Evolutionary conservation across 148 eudicot species (phyloP).

Genomic region (Beta vulgaris): DNA sequence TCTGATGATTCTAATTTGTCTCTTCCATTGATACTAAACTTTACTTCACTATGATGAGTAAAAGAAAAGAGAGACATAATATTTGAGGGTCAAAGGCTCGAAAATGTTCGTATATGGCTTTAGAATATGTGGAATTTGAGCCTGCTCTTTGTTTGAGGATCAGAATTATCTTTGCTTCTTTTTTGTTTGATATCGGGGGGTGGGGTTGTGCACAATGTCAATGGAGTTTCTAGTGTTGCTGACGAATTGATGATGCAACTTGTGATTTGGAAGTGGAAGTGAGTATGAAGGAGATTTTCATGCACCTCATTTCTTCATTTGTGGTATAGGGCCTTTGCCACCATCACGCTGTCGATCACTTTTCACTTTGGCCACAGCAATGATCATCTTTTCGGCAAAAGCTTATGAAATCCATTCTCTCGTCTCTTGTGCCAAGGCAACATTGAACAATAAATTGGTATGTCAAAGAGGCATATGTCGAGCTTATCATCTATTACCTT

Average conservation of each 20-base stretch:
- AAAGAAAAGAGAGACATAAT: background rate
- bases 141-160: background rate
- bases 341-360: slow-evolving; percentile 88
- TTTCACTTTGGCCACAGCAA: slow-evolving; percentile 68
- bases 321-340: slow-evolving; percentile 63
- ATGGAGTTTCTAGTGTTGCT: background rate
- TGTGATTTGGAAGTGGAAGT: background rate
- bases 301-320: slow-evolving; percentile 3
- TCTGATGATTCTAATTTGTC: background rate
- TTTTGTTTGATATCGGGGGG: background rate
- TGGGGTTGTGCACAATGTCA: background rate
- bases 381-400: slow-evolving; percentile 84
- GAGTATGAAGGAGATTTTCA: background rate
- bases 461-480: background rate
- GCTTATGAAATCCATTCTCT: slow-evolving; percentile 68
- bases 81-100: background rate
- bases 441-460: slow-evolving; percentile 59
- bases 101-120: too few relatives aligned
- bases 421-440: slow-evolving; percentile 63
- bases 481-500: background rate
- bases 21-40: background rate
- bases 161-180: background rate
- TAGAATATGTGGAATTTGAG: too few relatives aligned
- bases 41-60: background rate
- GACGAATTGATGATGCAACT: background rate